These are phyloP conservation scores for Fusarium gaditjirri DNA, from an alignment of 2,329 filamentous ascomycete species.

Conservation along the genomic window DNA sequence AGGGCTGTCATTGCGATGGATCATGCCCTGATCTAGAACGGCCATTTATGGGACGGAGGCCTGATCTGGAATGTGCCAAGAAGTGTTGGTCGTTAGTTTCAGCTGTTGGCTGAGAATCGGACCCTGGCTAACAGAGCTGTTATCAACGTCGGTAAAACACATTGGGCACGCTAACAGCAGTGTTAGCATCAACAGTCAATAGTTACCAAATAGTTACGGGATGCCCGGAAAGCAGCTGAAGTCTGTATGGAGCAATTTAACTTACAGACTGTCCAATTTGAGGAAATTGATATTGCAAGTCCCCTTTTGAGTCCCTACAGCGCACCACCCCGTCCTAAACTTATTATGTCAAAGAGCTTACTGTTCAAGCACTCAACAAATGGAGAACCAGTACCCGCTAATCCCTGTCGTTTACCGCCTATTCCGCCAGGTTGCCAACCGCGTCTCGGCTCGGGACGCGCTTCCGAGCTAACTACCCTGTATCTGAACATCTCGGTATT, in stretches of 20 bases:
- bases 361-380: not conserved
- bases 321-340: not conserved
- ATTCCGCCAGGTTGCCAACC: not conserved
- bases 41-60: not conserved
- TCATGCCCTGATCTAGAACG: not conserved
- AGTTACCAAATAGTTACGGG: not conserved
- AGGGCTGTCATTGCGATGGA: not conserved
- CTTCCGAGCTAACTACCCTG: not conserved
- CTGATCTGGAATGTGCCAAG: not conserved
- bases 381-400: not conserved
- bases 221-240: not conserved
- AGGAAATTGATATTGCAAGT: not conserved
- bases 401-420: not conserved
- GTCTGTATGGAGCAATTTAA: not conserved
- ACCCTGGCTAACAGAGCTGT: not conserved
- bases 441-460: not conserved
- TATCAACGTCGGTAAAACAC: rapidly evolving
- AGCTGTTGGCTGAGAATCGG: not conserved
- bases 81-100: not conserved
- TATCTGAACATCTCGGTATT: rapidly evolving
- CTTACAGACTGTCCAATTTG: not conserved
- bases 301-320: not conserved
- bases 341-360: not conserved
- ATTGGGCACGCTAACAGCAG: not conserved
- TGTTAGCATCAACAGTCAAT: not conserved